These are phyloP conservation scores for Cucurbita ficifolia DNA, from an alignment of 306 rosid species.

Conservation along the genomic window DNA sequence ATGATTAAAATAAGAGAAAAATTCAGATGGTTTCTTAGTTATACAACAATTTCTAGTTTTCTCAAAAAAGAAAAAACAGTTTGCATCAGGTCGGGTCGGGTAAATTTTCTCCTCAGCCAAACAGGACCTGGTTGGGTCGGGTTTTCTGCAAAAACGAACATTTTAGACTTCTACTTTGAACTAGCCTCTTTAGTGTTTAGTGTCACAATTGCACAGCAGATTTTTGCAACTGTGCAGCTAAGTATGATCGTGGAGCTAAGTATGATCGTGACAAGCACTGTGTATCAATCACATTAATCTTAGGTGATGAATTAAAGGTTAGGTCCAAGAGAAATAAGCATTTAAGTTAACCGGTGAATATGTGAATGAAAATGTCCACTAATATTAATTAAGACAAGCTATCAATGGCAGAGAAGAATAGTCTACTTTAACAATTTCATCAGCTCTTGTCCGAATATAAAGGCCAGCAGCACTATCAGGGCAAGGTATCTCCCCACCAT, in stretches of 20 bases:
- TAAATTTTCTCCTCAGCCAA: not conserved
- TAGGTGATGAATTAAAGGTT: not conserved
- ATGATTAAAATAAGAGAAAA: not conserved
- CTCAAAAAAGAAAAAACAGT: not conserved
- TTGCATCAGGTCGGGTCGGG: not conserved
- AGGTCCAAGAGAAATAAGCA: not conserved
- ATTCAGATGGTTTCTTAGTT: not conserved
- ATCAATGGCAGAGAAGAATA: not conserved
- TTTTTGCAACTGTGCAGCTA: too few species aligned
- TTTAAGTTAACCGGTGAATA: not conserved
- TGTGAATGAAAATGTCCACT: not conserved
- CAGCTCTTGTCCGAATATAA: slow-evolving; percentile 60
- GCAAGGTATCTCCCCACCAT: slow-evolving; percentile 68
- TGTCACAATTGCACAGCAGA: too few species aligned
- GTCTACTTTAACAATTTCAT: slow-evolving; percentile 68
- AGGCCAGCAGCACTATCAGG: slow-evolving; percentile 84
- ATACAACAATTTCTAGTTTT: not conserved
- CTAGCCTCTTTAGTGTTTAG: not conserved
- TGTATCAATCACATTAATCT: not conserved
- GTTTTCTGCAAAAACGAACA: too few species aligned
- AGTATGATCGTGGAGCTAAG: too few species aligned
- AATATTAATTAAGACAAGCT: not conserved
- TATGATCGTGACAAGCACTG: too few species aligned
- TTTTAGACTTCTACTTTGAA: not conserved
- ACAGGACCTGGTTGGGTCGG: not conserved